These are phyloP conservation scores for Pythium apleroticum DNA, from an alignment of 352 stramenopile genomes.

Conservation along the genomic window DNA sequence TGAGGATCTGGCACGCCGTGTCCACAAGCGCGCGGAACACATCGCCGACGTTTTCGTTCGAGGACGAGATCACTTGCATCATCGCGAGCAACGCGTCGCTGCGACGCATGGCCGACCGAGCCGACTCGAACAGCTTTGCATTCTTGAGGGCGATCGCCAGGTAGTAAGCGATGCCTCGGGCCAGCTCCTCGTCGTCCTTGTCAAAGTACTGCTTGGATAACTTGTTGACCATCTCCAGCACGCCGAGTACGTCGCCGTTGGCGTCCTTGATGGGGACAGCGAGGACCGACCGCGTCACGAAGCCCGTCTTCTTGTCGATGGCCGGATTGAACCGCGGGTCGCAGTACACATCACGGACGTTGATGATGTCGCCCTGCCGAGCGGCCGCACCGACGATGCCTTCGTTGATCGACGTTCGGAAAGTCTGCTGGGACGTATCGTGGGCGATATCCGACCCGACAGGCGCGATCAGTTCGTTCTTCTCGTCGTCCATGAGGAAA, in stretches of 20 bases:
- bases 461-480: constrained; percentile 53
- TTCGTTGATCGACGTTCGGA: constrained; percentile 54
- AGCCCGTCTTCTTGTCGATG: constrained; percentile 62
- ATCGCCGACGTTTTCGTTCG: constrained; percentile 47
- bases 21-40: constrained; percentile 45
- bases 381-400: constrained; percentile 63
- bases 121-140: constrained; percentile 58
- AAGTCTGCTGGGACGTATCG: constrained; percentile 42
- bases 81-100: constrained; percentile 67
- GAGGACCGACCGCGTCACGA: constrained; percentile 71
- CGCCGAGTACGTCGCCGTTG: constrained; percentile 57
- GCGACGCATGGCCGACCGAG: constrained; percentile 51
- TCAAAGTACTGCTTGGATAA: constrained; percentile 72
- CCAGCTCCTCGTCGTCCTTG: constrained; percentile 65
- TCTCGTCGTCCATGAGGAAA: constrained; percentile 64
- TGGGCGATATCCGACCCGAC: constrained; percentile 43
- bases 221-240: constrained; percentile 72
- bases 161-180: constrained; percentile 61
- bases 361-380: constrained; percentile 66
- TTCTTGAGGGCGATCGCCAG: constrained; percentile 71
- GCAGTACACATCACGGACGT: constrained; percentile 70
- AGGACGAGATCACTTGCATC: constrained; percentile 54
- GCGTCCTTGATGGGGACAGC: constrained; percentile 81
- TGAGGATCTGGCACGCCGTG: constrained; percentile 47
- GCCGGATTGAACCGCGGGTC: constrained; percentile 65